Evolutionary conservation across 441 rosid genomes (phyloP), one percentile per base, ranked within the genome.

Genomic region (Monsonia emarginata): DNA sequence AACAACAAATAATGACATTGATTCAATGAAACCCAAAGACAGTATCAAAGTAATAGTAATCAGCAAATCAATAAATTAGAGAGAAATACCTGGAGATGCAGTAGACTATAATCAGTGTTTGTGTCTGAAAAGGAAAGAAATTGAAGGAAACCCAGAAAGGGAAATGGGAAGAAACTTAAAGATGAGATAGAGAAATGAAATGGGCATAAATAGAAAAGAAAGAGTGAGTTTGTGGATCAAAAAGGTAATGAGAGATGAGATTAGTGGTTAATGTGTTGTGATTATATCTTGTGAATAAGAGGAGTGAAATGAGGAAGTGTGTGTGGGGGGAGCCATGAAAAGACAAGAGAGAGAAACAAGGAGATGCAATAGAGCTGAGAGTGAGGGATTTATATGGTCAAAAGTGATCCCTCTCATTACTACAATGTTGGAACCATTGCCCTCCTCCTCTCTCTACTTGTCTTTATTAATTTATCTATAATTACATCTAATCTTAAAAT

Each of bases 341-440:
- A 38, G 44, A 38, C 14, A 38, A 24, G 26, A 57, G 61, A 57
- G 61, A 57, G 30, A 57, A 26, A 11, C 26, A 57, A 57, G 61
- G 61, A 57, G 61, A 13, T 57, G 61, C 61, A 57, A 57, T 57
- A 32, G 61, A 31, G 61, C 61, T 18, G 61, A 57, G 61, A 57
- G 61, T 22, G 32, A 57, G 61, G 61, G 16, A 13, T 57, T 57
- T 57, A 57, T 57, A 57, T 57, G 61, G 61, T 57, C 32, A 57
- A 57, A 57, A n/a, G 54, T 46, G 54, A 46, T n/a, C 42, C 42
- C 42, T 36, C 0, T n/a, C n/a, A n/a, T n/a, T n/a, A n/a, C n/a
- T n/a, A n/a, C n/a, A n/a, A n/a, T n/a, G n/a, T n/a, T n/a, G n/a
- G n/a, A n/a, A n/a, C n/a, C n/a, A n/a, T n/a, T n/a, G n/a, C n/a